These are phyloP conservation scores for Kwoniella dejecticola DNA, from an alignment of 768 basidiomycete genomes.

Conservation along the genomic window DNA sequence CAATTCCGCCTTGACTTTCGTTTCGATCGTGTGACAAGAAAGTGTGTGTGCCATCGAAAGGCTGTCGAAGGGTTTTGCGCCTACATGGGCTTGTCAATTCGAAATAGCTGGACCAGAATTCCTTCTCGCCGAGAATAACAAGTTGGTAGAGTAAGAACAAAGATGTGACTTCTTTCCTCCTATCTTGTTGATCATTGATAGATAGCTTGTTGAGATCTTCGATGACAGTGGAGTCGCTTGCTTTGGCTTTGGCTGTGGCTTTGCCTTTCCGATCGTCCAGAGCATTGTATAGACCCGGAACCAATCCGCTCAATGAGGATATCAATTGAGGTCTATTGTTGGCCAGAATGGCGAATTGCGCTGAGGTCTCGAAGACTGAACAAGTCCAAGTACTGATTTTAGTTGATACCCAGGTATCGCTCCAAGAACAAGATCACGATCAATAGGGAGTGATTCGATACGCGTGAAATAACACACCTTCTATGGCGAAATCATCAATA, in stretches of 20 bases:
- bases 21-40: neutral
- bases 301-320: conserved; percentile 44
- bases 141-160: conserved; percentile 41
- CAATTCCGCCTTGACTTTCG: neutral
- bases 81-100: conserved; percentile 19
- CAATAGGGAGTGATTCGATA: neutral
- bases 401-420: too few relatives aligned
- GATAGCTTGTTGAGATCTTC: neutral
- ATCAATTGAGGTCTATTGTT: conserved; percentile 43
- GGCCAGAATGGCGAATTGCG: conserved; percentile 38
- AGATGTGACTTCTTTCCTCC: conserved; percentile 24
- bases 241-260: neutral
- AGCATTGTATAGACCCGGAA: conserved; percentile 44
- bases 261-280: conserved; percentile 6
- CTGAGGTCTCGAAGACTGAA: conserved; percentile 44
- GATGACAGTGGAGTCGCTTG: neutral
- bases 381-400: neutral
- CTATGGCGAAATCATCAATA: conserved; percentile 49
- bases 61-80: neutral
- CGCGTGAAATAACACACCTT: conserved; percentile 42
- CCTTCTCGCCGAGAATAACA: conserved; percentile 13
- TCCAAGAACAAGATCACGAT: neutral
- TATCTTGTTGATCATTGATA: conserved; percentile 11
- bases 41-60: conserved; percentile 10
- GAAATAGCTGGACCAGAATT: conserved; percentile 18